These are phyloP conservation scores for Fereydounia khargensis DNA, from an alignment of 1,284 basidiomycete species.

Conservation along the genomic window DNA sequence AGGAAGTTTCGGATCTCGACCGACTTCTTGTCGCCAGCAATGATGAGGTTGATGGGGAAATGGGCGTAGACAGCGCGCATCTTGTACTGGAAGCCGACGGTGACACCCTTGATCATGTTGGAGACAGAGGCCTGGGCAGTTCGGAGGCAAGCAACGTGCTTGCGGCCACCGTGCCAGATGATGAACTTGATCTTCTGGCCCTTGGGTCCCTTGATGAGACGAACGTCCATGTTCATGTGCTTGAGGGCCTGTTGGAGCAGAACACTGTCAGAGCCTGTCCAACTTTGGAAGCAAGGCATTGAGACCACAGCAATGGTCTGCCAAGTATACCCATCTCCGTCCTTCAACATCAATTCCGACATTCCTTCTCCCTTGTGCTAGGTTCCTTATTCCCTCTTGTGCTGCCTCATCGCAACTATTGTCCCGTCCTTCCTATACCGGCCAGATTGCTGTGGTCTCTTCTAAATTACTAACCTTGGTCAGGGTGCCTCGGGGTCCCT, in stretches of 20 bases:
- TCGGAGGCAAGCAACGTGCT: slow-evolving; percentile 96
- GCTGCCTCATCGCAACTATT: no score
- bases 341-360: no score
- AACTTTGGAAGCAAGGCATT: no score
- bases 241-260: slow-evolving; percentile 59
- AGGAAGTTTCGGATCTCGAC: slow-evolving; percentile 99
- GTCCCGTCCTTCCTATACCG: no score
- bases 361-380: no score
- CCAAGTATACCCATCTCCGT: neutral
- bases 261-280: slow-evolving; percentile 52
- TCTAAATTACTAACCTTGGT: slow-evolving; percentile 56
- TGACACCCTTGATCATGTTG: slow-evolving; percentile 85
- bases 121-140: slow-evolving; percentile 91
- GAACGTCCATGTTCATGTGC: slow-evolving; percentile 58
- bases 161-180: slow-evolving; percentile 96
- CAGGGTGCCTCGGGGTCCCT: slow-evolving; percentile 56
- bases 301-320: no score
- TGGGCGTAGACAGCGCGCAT: slow-evolving; percentile 86
- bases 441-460: no score
- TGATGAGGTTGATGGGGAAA: slow-evolving; percentile 99
- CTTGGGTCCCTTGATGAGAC: slow-evolving; percentile 60
- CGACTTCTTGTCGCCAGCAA: slow-evolving; percentile 73
- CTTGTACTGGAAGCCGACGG: slow-evolving; percentile 99
- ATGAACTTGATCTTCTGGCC: slow-evolving; percentile 79
- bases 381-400: no score